Percentiles rank a stretch among this genome's conserved stretches.
phyloP scores from a whole-genome alignment of 192 early-diverging fungal species.

The Pilobolus umbonatus region DNA sequence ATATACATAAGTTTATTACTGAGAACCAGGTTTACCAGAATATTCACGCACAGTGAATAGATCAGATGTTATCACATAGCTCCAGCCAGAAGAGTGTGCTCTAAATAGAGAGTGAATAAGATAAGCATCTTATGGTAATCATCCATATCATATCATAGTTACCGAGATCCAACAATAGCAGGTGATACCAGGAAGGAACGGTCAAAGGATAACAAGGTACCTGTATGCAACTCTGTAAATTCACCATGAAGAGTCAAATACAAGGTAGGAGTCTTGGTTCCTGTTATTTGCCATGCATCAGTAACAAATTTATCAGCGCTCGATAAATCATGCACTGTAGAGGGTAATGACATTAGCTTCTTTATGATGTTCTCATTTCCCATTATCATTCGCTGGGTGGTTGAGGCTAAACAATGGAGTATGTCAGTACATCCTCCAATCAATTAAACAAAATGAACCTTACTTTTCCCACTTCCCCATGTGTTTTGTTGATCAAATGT shows the following conservation, averaged over 20 bases:
- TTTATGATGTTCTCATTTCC: constrained; percentile 22
- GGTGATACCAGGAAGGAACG: constrained; percentile 44
- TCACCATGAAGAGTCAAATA: constrained; percentile 29
- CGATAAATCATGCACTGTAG: constrained; percentile 38
- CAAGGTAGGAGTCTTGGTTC: constrained; percentile 13
- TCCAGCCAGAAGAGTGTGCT: constrained; percentile 32
- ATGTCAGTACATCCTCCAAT: neutral
- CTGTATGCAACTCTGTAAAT: constrained; percentile 19
- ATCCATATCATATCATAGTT: neutral
- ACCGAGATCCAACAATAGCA: constrained; percentile 34
- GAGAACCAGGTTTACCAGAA: constrained; percentile 8
- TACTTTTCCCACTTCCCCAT: constrained; percentile 21
- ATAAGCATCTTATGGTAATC: neutral
- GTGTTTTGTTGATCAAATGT: constrained; percentile 7
- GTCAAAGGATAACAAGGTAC: constrained; percentile 36
- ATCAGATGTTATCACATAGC: constrained; percentile 31
- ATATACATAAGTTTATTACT: neutral
- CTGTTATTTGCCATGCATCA: constrained; percentile 47
- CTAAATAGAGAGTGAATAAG: neutral
- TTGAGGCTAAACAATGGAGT: neutral
- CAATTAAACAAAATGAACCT: neutral
- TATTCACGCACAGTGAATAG: constrained; percentile 20
- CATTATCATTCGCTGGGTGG: neutral
- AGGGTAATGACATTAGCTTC: constrained; percentile 24
- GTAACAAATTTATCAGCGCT: constrained; percentile 35